These are phyloP conservation scores for Vitis rotundifolia DNA, from an alignment of 164 flowering plant species.

Conservation along the genomic window DNA sequence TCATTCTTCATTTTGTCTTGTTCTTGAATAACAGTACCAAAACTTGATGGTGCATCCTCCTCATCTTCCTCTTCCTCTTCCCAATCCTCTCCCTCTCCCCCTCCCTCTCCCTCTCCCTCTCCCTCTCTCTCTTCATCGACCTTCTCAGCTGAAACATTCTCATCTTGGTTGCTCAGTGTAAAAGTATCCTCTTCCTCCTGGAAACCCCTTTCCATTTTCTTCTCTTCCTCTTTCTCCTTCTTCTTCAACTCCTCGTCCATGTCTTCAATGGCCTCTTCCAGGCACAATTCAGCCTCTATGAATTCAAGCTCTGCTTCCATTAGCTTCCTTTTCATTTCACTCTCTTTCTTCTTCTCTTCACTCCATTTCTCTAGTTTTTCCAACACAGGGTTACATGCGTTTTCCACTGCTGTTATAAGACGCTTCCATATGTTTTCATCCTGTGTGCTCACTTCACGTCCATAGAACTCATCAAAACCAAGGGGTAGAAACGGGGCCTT, in stretches of 20 bases:
- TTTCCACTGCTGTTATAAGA: conserved; percentile 30
- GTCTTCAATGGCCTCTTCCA: conserved; percentile 73
- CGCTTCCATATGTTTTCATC: conserved; percentile 38
- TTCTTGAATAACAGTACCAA: conserved; percentile 54
- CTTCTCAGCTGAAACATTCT: conserved; percentile 23
- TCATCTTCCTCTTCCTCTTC: conserved; percentile 30
- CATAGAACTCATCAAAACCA: conserved; percentile 88
- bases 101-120: conserved; percentile 44
- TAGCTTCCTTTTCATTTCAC: conserved; percentile 50
- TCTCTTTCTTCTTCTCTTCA: conserved; percentile 65
- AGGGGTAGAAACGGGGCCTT: conserved; percentile 75
- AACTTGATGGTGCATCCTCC: conserved; percentile 58
- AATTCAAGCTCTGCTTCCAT: conserved; percentile 65
- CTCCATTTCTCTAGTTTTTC: conserved; percentile 64
- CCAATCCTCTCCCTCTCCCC: conserved; percentile 51
- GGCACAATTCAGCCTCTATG: conserved; percentile 63
- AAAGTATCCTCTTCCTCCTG: conserved; percentile 38
- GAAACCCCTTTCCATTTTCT: conserved; percentile 42
- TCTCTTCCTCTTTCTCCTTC: conserved; percentile 65
- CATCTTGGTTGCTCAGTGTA: conserved; percentile 23
- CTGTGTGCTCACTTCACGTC: conserved; percentile 28
- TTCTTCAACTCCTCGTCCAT: conserved; percentile 61
- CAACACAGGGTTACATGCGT: conserved; percentile 33
- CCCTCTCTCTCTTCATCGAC: conserved; percentile 21
- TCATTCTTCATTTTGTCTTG: conserved; percentile 30